phyloP scores from a whole-genome alignment of 2,329 filamentous ascomycete genomes.

The Sphaerostilbella broomeana region DNA sequence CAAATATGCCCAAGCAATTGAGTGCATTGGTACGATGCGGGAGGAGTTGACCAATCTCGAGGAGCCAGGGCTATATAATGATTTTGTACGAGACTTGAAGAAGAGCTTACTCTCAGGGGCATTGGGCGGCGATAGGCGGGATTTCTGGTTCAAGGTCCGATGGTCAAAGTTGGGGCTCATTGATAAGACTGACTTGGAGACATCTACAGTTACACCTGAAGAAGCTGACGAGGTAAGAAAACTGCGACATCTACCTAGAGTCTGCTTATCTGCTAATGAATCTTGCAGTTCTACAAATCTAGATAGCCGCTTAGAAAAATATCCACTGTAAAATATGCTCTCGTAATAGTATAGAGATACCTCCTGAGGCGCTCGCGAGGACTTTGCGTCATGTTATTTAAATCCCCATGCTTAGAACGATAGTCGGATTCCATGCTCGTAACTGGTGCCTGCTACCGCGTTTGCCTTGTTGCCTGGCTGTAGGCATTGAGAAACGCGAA shows the following conservation, averaged over 20 bases:
- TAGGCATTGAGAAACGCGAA: no score
- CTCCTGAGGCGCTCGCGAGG: no score
- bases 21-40: constrained; percentile 71
- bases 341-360: no score
- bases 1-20: constrained; percentile 67
- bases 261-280: constrained; percentile 21
- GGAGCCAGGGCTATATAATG: constrained; percentile 69
- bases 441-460: not conserved
- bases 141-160: constrained; percentile 75
- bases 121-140: constrained; percentile 68
- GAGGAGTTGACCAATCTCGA: constrained; percentile 71
- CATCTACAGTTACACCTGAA: constrained; percentile 59
- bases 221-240: constrained; percentile 58
- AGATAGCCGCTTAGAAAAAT: no score
- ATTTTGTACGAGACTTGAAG: constrained; percentile 66
- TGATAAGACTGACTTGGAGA: constrained; percentile 53
- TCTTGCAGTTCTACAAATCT: constrained; percentile 31
- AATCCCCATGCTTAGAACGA: no score
- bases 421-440: not conserved
- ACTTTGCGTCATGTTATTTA: no score
- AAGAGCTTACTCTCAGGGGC: constrained; percentile 59
- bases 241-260: not conserved
- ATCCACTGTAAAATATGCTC: no score
- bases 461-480: not conserved
- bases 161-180: constrained; percentile 66